Percentiles rank a stretch among this genome's conserved stretches.
Conservation (phyloP, 805 yeast genomes). For the Candida golubevii region DNA sequence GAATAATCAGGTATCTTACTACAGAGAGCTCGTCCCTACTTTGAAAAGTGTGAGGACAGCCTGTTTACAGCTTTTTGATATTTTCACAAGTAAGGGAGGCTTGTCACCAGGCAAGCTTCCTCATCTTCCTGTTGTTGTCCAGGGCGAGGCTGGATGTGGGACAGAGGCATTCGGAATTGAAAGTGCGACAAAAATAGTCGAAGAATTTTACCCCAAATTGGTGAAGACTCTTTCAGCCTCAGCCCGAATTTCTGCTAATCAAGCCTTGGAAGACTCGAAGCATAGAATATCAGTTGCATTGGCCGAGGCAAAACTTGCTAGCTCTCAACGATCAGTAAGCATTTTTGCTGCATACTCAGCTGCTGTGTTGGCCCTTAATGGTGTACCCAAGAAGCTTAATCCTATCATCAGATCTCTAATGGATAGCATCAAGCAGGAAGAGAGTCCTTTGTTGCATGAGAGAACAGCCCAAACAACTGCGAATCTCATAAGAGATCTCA, state of each 20-base stretch:
- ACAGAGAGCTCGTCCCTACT: slow-evolving; percentile 83
- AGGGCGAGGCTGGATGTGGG: slow-evolving; percentile 92
- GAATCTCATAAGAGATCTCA: slow-evolving; percentile 55
- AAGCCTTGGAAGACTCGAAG: slow-evolving; percentile 74
- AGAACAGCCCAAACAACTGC: slow-evolving; percentile 71
- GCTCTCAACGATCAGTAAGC: slow-evolving; percentile 48
- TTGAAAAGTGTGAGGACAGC: slow-evolving; percentile 81
- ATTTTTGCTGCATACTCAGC: slow-evolving; percentile 76
- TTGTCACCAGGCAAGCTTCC: slow-evolving; percentile 70
- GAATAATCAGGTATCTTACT: slow-evolving; percentile 48
- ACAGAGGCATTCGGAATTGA: slow-evolving; percentile 85
- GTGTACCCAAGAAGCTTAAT: slow-evolving; percentile 82
- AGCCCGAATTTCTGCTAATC: slow-evolving; percentile 64
- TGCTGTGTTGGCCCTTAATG: slow-evolving; percentile 57
- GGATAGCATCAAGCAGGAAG: slow-evolving; percentile 87
- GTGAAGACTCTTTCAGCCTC: slow-evolving; percentile 60
- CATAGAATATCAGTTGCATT: slow-evolving; percentile 63
- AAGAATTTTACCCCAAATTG: slow-evolving; percentile 63
- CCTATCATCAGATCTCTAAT: slow-evolving; percentile 84
- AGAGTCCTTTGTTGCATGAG: slow-evolving; percentile 57
- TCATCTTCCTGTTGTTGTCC: slow-evolving; percentile 80
- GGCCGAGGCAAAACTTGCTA: slow-evolving; percentile 58
- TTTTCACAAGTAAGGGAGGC: slow-evolving; percentile 74
- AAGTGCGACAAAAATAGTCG: slow-evolving; percentile 65
- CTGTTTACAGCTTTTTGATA: slow-evolving; percentile 74